Evolutionary conservation across 176 grass and related monocot species (phyloP).

Genomic region (Saccharum spontaneum): DNA sequence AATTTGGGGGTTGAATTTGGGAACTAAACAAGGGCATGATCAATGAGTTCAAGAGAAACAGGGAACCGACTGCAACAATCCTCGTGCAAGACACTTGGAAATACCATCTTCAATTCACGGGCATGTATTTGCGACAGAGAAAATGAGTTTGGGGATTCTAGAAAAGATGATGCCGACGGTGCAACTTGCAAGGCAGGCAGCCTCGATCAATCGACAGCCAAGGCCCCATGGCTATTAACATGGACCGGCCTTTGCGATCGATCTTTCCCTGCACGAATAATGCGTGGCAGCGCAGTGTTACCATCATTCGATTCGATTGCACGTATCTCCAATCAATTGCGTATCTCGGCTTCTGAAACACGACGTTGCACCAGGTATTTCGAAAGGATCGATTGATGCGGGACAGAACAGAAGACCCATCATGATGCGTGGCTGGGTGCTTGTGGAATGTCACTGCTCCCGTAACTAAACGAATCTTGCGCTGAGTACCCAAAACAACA

Average conservation of each 20-base stretch:
- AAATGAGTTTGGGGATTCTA: not conserved
- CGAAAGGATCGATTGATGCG: not conserved
- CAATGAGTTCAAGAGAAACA: not conserved
- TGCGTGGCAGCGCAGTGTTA: not conserved
- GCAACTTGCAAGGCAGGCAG: not conserved
- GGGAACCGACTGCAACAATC: too few species aligned
- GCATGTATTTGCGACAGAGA: too few species aligned
- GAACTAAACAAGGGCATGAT: too few species aligned
- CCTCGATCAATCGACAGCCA: conserved; percentile 3
- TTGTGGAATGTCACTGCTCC: not conserved
- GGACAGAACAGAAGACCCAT: not conserved
- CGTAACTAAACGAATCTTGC: not conserved
- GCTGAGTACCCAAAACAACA: not conserved
- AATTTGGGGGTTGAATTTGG: too few species aligned
- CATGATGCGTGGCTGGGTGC: conserved; percentile 12
- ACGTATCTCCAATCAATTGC: conserved; percentile 31
- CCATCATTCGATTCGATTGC: conserved; percentile 31
- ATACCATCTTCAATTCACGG: not conserved
- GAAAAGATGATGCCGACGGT: not conserved
- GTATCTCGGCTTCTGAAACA: conserved; percentile 39
- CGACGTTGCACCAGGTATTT: not conserved
- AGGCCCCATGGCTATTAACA: conserved; percentile 5
- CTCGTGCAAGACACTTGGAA: not conserved
- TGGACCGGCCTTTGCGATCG: not conserved
- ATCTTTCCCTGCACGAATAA: conserved; percentile 12